Percentiles rank a stretch among this genome's conserved stretches.
These are phyloP conservation scores for Gymnopilus junonius DNA, from an alignment of 768 basidiomycete species.

Conservation along the genomic window DNA sequence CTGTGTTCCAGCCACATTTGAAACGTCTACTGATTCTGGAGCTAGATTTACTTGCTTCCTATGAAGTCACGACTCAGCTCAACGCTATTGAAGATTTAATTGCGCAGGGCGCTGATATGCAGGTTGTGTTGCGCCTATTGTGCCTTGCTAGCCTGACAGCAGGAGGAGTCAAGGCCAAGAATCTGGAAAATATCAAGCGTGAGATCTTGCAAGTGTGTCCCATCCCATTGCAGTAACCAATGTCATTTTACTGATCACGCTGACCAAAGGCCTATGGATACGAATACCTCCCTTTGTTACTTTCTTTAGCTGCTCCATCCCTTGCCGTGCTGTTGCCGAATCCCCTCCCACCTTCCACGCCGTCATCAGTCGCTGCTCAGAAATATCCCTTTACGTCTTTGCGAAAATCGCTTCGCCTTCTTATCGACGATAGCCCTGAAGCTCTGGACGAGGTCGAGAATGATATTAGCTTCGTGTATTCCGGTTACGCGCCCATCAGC, in stretches of 20 bases:
- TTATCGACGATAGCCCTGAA: conserved; percentile 87
- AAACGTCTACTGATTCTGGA: conserved; percentile 1
- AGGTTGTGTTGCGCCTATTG: conserved; percentile 75
- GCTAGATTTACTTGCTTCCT: conserved; percentile 91
- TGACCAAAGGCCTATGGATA: conserved; percentile 72
- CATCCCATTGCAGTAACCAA: conserved; percentile 22
- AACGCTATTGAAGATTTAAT: conserved; percentile 90
- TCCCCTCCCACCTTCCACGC: conserved; percentile 60
- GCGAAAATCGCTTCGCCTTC: conserved; percentile 85
- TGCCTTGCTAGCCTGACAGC: conserved; percentile 85
- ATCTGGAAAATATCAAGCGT: conserved; percentile 85
- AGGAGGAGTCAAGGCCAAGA: conserved; percentile 87
- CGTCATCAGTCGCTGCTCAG: conserved; percentile 39
- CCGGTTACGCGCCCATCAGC: conserved; percentile 94
- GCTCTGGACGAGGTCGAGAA: conserved; percentile 83
- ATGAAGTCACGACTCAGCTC: conserved; percentile 81
- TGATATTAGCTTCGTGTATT: conserved; percentile 96
- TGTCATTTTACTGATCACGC: conserved; percentile 35
- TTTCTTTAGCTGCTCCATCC: conserved; percentile 67
- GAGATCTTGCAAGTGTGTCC: conserved; percentile 79
- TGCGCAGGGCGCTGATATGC: conserved; percentile 83
- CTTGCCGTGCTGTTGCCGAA: conserved; percentile 70
- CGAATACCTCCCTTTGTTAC: conserved; percentile 67
- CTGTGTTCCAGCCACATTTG: conserved; percentile 1
- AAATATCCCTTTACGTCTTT: conserved; percentile 77